Base-by-base conservation (phyloP, 495 filamentous ascomycete species). In the Annulohypoxylon nitens region DNA sequence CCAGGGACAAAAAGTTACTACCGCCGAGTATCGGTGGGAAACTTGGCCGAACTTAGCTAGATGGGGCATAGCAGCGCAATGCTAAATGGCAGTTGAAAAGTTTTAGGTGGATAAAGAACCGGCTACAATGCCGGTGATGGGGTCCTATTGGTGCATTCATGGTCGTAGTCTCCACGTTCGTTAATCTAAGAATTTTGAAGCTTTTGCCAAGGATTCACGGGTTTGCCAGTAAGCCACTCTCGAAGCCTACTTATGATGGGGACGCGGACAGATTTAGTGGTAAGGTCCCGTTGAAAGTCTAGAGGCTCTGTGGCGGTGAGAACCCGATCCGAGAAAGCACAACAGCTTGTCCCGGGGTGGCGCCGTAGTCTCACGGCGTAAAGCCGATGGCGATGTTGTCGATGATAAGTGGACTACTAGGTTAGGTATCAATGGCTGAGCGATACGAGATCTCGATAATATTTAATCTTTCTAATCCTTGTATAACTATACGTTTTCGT, bases 1-100 rank as follows among this genome's bases (percentile, higher is more conserved):
- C 23, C 30, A 14, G 23, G 58, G 10, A 58, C 47, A 16, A 14
- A 54, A 12, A 54, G 10, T 30, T 50, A 26, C 55, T 63, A 58
- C 43, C 43, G 73, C 73, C 73, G 73, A 75, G 69, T 26, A 75
- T 75, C 73, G 73, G 73, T 71, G 69, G 73, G 69, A 68, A 60
- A 34, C 55, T 65, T 37, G 34, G 33, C 67, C 72, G 72, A 75
- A 61, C 69, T 69, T 75, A 60, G 47, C 69, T 72, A 9, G 64
- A 69, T 72, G 39, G 9, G 69, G 73, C 26, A 61, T 75, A 69
- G 68, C 59, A 45, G 47, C 48, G 60, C 33, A 57, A 67, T 61
- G 71, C 67, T 71, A 71, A 67, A 61, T 70, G 58, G 26, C 68
- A 34, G 43, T 64, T 54, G 30, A 20, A 54, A 68, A 34, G 25